A percentile compares a stretch with the other conserved stretches of the same genome.
Evolutionary conservation across 179 eudicot species (phyloP).

Genomic region (Pouteria campechiana): DNA sequence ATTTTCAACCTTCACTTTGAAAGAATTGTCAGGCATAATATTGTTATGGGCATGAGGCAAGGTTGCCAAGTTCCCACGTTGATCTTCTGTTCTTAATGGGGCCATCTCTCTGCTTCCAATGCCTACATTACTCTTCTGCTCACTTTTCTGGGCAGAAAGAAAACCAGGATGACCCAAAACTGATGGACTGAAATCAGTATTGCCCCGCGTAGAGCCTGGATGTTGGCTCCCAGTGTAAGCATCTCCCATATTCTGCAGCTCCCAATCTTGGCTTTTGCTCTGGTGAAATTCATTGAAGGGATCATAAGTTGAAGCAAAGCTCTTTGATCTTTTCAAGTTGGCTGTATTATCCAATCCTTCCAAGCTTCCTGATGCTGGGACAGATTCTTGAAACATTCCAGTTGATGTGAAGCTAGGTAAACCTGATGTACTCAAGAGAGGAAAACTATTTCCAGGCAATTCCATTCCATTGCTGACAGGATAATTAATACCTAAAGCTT

Average conservation of each 20-base stretch:
- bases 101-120: conserved; percentile 26
- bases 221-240: conserved; percentile 18
- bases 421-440: conserved; percentile 34
- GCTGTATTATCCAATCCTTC: too few relatives aligned
- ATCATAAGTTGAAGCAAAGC: conserved; percentile 41
- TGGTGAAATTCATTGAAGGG: conserved; percentile 40
- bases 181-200: conserved; percentile 36
- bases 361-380: too few relatives aligned
- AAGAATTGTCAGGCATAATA: conserved; percentile 16
- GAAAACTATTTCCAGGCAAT: conserved; percentile 34
- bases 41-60: conserved; percentile 22
- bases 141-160: conserved; percentile 19
- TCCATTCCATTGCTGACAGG: conserved; percentile 34
- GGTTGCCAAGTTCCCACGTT: conserved; percentile 16
- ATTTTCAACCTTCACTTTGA: conserved; percentile 52
- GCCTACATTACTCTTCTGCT: conserved; percentile 17
- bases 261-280: conserved; percentile 48
- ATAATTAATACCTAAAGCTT: conserved; percentile 33
- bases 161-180: conserved; percentile 36
- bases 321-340: conserved; percentile 43
- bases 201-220: conserved; percentile 18
- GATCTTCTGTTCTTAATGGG: conserved; percentile 24
- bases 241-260: conserved; percentile 33
- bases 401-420: conserved; percentile 22
- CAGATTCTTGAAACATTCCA: conserved; percentile 37